Evolutionary conservation across 495 filamentous ascomycete genomes (phyloP).

Genomic region (Podospora australis): DNA sequence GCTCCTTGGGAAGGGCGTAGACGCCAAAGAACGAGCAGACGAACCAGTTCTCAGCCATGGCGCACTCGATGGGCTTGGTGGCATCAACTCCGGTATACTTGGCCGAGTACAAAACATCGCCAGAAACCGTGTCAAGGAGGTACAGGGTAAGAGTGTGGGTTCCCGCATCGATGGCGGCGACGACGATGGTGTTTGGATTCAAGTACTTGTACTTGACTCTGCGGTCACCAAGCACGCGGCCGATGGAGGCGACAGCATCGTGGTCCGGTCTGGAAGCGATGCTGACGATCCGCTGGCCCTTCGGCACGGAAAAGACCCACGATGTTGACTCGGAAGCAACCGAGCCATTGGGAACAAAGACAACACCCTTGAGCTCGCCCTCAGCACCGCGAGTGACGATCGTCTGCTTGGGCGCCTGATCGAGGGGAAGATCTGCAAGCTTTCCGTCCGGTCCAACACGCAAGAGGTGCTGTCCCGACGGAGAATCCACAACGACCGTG

Average conservation of each 20-base stretch:
- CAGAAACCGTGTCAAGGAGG: conserved; percentile 81
- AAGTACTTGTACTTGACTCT: conserved; percentile 96
- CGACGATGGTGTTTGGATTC: conserved; percentile 76
- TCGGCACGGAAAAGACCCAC: conserved; percentile 70
- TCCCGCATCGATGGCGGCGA: conserved; percentile 60
- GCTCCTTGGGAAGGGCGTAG: conserved; percentile 40
- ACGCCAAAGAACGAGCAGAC: conserved; percentile 79
- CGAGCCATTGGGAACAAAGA: conserved; percentile 36
- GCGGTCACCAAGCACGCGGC: conserved; percentile 83
- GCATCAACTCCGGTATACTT: conserved; percentile 70
- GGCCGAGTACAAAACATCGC: conserved; percentile 63
- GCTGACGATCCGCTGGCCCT: conserved; percentile 58
- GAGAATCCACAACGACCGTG: conserved; percentile 45
- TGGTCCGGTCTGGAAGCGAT: conserved; percentile 63
- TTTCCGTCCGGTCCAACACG: conserved; percentile 43
- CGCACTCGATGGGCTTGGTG: conserved; percentile 64
- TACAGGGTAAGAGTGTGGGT: conserved; percentile 60
- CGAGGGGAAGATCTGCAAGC: conserved; percentile 31
- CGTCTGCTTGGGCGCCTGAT: conserved; percentile 38
- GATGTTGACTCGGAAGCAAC: conserved; percentile 44
- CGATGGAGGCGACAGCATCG: conserved; percentile 91
- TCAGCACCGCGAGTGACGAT: conserved; percentile 58
- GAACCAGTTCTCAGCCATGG: conserved; percentile 92
- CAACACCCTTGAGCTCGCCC: conserved; percentile 55
- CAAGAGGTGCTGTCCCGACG: conserved; percentile 43